Conservation (phyloP, 768 basidiomycete species). For the Rossbeevera mucosa region DNA sequence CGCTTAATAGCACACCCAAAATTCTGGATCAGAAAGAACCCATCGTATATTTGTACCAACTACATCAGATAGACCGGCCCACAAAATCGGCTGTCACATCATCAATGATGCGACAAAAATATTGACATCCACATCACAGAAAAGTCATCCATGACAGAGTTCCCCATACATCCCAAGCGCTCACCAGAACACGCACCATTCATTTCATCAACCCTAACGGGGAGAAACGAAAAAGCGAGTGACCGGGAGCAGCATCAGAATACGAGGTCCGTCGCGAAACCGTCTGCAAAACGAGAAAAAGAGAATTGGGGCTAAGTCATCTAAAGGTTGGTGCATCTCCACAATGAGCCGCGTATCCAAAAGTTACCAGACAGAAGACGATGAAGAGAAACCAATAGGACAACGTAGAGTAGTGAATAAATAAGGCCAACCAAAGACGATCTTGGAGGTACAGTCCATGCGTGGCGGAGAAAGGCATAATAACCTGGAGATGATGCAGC, state of each 20-base stretch:
- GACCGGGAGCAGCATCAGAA: slow-evolving; percentile 23
- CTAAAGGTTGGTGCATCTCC: neutral
- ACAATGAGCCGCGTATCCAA: neutral
- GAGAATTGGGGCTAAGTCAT: neutral
- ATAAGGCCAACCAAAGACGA: slow-evolving; percentile 18
- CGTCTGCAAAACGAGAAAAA: neutral
- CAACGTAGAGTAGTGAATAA: slow-evolving; percentile 27
- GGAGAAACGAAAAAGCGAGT: slow-evolving; percentile 38
- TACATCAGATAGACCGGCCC: slow-evolving; percentile 12
- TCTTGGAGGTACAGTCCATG: slow-evolving; percentile 15
- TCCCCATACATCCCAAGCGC: slow-evolving; percentile 34
- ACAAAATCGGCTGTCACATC: slow-evolving; percentile 1
- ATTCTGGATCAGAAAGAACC: slow-evolving; percentile 9
- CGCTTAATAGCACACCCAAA: neutral
- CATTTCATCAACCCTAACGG: slow-evolving; percentile 45
- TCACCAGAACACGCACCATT: slow-evolving; percentile 37
- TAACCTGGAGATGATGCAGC: slow-evolving; percentile 8
- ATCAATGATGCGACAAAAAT: neutral
- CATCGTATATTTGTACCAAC: slow-evolving; percentile 8
- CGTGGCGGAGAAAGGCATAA: slow-evolving; percentile 12
- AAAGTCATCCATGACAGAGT: neutral
- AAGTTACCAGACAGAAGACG: slow-evolving; percentile 8
- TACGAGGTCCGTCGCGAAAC: slow-evolving; percentile 10
- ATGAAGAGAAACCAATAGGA: slow-evolving; percentile 19
- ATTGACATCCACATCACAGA: slow-evolving; percentile 1